Evolutionary conservation across 2,329 filamentous ascomycete genomes (phyloP), one percentile per base, ranked within the genome.

Genomic region (Falciphora oryzae): DNA sequence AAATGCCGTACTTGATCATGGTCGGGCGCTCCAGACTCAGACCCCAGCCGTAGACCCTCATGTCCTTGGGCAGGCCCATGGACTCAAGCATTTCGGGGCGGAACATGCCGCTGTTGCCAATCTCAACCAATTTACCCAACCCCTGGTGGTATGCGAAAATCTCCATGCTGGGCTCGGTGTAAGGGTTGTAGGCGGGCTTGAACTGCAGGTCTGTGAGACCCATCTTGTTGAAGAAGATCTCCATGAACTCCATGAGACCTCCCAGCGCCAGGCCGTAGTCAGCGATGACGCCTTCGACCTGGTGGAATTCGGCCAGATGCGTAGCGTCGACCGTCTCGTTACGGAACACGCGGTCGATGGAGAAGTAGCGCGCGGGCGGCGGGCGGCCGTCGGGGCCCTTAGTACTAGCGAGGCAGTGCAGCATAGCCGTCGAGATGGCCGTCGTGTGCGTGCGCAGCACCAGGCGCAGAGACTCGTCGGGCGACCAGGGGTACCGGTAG

Each of bases 41-140:
- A 53, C 95, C 95, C 85, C 93, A 98, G 44, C 95, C 95, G 75
- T 97, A 98, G 13, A 97, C 93, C 68, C 91, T 83, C 87, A 98
- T 87, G 73, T 97, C 91, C 16, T 64, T 62, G 35, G 93, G 93
- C 73, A 98, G 78, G 44, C 94, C 94, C 93, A 97, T 97, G 6
- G 93, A 83, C 78, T 97, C 90, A 73, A 97, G 78, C 94, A 98
- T 97, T 79, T 99, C 95, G 1, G 95, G 93, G 69, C 95, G 85
- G 87, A 99, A 99, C 93, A 99, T 98, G 68, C 95, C 95, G 71
- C 90, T 94, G 81, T 99, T 98, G 66, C 95, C 95, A 74, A 98
- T 98, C 80, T 98, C 95, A 31, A 98, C 92, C 80, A 96, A 89
- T 81, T 96, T 96, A 72, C 86, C 86, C 62, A 97, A 81, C 4